A percentile compares a stretch with the other conserved stretches of the same genome.
Conservation (phyloP, 2,329 filamentous ascomycete species). For the Didymosphaeria variabile region DNA sequence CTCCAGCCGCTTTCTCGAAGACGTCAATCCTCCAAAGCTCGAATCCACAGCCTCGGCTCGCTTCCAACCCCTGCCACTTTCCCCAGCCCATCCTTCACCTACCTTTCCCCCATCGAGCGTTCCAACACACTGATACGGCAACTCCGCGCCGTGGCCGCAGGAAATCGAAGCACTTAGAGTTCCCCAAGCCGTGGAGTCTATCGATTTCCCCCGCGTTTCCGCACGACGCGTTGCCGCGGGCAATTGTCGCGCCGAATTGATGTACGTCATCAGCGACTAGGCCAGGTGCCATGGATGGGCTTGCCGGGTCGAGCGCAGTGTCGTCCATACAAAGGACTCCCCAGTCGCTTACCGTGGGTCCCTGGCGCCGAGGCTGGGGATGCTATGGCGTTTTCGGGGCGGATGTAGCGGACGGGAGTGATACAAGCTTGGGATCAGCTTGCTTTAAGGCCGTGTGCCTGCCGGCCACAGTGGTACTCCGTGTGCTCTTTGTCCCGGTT, state of each 20-base stretch:
- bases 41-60: slow-evolving; percentile 4
- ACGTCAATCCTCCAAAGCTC: neutral
- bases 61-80: neutral
- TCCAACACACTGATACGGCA: neutral
- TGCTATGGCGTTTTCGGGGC: neutral
- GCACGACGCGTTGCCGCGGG: neutral
- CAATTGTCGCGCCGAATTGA: neutral
- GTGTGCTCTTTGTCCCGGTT: neutral
- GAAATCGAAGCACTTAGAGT: neutral
- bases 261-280: slow-evolving; percentile 6
- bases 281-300: neutral
- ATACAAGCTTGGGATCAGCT: neutral
- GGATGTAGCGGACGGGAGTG: neutral
- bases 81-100: neutral
- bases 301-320: neutral
- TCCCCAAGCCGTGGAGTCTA: neutral
- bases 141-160: slow-evolving; percentile 1
- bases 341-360: neutral
- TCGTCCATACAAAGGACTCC: neutral
- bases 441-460: neutral
- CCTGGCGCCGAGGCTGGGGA: neutral
- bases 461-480: neutral
- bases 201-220: slow-evolving; percentile 6
- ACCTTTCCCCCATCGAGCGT: neutral
- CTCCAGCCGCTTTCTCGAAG: neutral